Base-by-base conservation (phyloP, 106 monocot genomes). In the Acorus calamus region DNA sequence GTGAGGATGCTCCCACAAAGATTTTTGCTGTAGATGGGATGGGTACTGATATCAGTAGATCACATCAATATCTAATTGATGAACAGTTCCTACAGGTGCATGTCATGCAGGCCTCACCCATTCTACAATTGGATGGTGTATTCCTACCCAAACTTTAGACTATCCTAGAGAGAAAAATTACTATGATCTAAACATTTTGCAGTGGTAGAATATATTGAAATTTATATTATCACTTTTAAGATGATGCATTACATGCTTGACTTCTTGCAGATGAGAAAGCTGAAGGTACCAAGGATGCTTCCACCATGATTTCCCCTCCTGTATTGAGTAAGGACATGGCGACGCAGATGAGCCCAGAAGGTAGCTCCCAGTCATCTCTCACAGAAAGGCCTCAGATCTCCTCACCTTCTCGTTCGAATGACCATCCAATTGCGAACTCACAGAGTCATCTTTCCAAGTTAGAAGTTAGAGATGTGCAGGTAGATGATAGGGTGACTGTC, bases 331-430 rank as follows among this genome's bases (percentile, higher is more conserved):
- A 87, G 60, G 89, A 94, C 62, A 71, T 87, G 44, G 86, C 82
- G 5, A 94, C 94, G 55, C 94, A 94, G 66, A 94, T 87, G 94
- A 94, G 89, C 48, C 84, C 89, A 41, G 77, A 78, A 11, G 74
- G 67, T 46, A 94, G 94, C 54, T 12, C 67, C 42, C 72, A 71
- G 0, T 86, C 89, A 65, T 89, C 89, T 53, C 86, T 86, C 1
- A 78, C 71, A 57, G 75, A 57, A 44, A 73, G 71, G 56, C 75
- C 65, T 52, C 78, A 66, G 13, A 73, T 68, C 0, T 81, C 77
- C 14, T 60, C 63, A 6, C 28, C 28, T 28, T 70, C 83, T 49
- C 57, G 71, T 6, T 61, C 63, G 57, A 74, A 69, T 47, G 69
- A 59, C 12, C 67, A 77, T 68, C 70, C 78, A 13, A 74, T 80